Conservation (phyloP, 1,284 basidiomycete genomes). For the Xanthoconium separans region DNA sequence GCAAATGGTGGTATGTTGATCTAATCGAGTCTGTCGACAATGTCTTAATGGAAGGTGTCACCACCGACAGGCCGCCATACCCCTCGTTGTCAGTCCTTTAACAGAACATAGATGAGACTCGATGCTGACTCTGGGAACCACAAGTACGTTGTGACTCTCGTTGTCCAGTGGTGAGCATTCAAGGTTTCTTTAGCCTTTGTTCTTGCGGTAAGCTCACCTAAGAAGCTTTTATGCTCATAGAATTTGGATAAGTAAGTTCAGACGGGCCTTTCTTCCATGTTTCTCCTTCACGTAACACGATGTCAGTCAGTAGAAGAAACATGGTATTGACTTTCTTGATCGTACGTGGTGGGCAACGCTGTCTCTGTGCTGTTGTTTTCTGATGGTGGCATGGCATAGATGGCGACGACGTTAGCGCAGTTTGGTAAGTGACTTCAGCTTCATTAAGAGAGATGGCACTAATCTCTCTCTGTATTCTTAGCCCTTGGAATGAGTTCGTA, state of each 20-base stretch:
- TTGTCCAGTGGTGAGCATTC: slow-evolving; percentile 15
- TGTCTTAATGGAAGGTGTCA: not conserved
- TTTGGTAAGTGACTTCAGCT: slow-evolving; percentile 4
- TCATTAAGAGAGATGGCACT: not conserved
- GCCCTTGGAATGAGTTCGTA: slow-evolving; percentile 11
- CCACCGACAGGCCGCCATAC: not conserved
- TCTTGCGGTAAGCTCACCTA: not conserved
- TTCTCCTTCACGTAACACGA: not conserved
- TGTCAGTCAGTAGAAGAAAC: slow-evolving; percentile 10
- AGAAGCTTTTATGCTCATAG: slow-evolving; percentile 17
- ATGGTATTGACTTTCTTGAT: slow-evolving; percentile 4
- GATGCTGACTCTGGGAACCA: not conserved
- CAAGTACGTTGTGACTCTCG: slow-evolving; percentile 6
- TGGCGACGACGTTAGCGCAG: slow-evolving; percentile 1
- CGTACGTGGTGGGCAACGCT: not conserved
- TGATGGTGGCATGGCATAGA: not conserved
- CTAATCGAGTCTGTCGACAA: not conserved
- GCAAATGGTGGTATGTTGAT: slow-evolving; percentile 5
- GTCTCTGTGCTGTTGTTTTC: not conserved
- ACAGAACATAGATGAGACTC: not conserved
- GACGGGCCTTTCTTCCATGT: not conserved
- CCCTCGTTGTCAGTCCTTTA: slow-evolving; percentile 6
- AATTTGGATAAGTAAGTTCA: slow-evolving; percentile 17
- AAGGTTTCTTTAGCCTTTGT: not conserved
- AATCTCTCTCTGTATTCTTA: not conserved